A percentile compares a stretch with the other conserved stretches of the same genome.
These are phyloP conservation scores for Skeletonema costatum DNA, from an alignment of 108 stramenopile genomes.

Conservation along the genomic window DNA sequence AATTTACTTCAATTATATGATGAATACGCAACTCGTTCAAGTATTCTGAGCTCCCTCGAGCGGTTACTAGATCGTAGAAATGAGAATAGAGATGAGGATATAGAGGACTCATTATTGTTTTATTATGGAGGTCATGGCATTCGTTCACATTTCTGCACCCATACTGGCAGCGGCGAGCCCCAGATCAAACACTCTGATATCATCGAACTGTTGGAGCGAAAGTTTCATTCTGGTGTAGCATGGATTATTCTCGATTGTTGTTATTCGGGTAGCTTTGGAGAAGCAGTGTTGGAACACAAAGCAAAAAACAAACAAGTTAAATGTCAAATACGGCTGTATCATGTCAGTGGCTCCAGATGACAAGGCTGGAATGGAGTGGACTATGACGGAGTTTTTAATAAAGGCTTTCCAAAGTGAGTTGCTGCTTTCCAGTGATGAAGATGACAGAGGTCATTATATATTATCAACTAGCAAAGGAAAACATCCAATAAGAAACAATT, in stretches of 20 bases:
- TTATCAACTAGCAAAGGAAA: conserved; percentile 28
- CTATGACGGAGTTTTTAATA: conserved; percentile 40
- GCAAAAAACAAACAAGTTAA: conserved; percentile 13
- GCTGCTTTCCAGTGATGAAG: neutral
- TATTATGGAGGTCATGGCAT: conserved; percentile 50
- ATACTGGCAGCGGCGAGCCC: conserved; percentile 17
- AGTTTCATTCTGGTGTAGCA: conserved; percentile 26
- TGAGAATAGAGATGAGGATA: neutral
- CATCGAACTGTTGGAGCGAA: conserved; percentile 29
- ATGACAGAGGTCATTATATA: neutral
- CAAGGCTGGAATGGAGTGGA: conserved; percentile 44
- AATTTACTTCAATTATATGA: conserved; percentile 41
- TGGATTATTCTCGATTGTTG: conserved; percentile 45
- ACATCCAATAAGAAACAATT: conserved; percentile 18
- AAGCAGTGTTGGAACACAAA: conserved; percentile 25
- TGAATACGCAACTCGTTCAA: conserved; percentile 36
- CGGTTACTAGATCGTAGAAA: conserved; percentile 25
- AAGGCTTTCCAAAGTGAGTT: conserved; percentile 34
- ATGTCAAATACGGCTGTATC: conserved; percentile 42
- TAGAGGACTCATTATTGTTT: conserved; percentile 29
- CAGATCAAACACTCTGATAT: conserved; percentile 32
- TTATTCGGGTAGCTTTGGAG: conserved; percentile 43
- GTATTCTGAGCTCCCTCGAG: conserved; percentile 30
- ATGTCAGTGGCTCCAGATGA: conserved; percentile 33
- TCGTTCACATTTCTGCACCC: conserved; percentile 23